Evolutionary conservation across 257 asterid species (phyloP).

Genomic region (Galeopsis tetrahit): DNA sequence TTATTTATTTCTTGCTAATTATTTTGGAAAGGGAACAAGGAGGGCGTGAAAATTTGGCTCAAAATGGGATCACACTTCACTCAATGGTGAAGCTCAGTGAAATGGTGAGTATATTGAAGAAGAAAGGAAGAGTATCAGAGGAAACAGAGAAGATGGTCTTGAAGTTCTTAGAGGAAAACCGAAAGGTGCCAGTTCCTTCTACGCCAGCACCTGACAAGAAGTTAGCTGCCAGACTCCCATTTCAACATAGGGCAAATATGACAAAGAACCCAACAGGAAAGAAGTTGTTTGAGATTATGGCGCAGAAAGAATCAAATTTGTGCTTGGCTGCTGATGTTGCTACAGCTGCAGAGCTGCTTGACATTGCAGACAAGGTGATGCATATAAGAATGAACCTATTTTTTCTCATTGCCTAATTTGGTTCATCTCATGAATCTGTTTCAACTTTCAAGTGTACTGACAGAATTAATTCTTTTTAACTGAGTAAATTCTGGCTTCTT

Average conservation of each 20-base stretch:
- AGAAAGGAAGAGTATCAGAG: constrained; percentile 87
- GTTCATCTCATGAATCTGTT: neutral
- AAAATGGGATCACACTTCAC: constrained; percentile 83
- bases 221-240: constrained; percentile 57
- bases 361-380: constrained; percentile 86
- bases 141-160: constrained; percentile 83
- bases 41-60: constrained; percentile 91
- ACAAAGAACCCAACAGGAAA: constrained; percentile 87
- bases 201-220: constrained; percentile 43
- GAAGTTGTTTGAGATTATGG: constrained; percentile 91
- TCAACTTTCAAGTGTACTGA: constrained; percentile 2
- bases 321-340: constrained; percentile 98
- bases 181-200: constrained; percentile 66
- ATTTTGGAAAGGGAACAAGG: constrained; percentile 86
- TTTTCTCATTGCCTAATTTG: constrained; percentile 12
- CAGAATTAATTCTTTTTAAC: constrained; percentile 1
- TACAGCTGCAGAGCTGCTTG: constrained; percentile 89
- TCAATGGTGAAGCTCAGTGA: constrained; percentile 88
- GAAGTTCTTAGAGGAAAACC: constrained; percentile 82
- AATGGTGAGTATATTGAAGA: constrained; percentile 89
- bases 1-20: constrained; percentile 21
- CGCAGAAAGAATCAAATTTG: constrained; percentile 78
- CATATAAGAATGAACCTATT: constrained; percentile 12
- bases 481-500: constrained; percentile 28
- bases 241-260: constrained; percentile 78